Base-by-base conservation (phyloP, 805 yeast species). In the Danielia oregonensis region DNA sequence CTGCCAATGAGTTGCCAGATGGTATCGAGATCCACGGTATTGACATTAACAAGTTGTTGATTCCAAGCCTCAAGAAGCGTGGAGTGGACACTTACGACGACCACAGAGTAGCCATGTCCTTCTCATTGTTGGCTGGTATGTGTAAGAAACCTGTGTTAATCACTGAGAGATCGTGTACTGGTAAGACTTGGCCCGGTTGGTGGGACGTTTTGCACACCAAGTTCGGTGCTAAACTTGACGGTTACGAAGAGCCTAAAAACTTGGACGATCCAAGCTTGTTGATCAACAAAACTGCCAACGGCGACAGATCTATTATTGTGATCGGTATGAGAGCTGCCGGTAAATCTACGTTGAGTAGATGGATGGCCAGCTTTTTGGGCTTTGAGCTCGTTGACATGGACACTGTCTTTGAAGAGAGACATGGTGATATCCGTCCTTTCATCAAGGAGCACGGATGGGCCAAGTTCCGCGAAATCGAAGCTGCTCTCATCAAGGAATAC, bases 151-250 rank as follows among this genome's bases (percentile, higher is more conserved):
- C 85, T 1, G 91, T 84, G 1, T 67, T 79, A 44, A 78, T 93
- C 39, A 78, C 82, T 46, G 96, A 91, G 54, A 79, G 97, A 62
- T 76, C 83, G 17, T 87, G 97, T 56, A 94, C 96, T 2, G 94
- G 91, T 37, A 93, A 93, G 66, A 93, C 98, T 0, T 93, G 98
- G 98, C 98, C 98, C 14, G 97, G 97, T 24, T 93, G 98, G 98
- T 93, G 98, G 98, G 98, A 93, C 62, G 74, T 80, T 23, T 68
- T 93, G 43, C 88, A 80, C 55, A 74, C 83, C 32, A 63, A 72
- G 30, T 76, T 93, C 49, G 73, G 78, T 14, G 82, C 76, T 17
- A 51, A 60, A 8, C 59, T 93, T 24, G 83, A 79, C 50, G 98
- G 98, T 17, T 70, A 69, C 48, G 94, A 85, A 26, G 49, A 58